Percentiles rank a stretch among this genome's conserved stretches.
These are phyloP conservation scores for Hydnum rufescens DNA, from an alignment of 768 basidiomycete genomes.

Conservation along the genomic window DNA sequence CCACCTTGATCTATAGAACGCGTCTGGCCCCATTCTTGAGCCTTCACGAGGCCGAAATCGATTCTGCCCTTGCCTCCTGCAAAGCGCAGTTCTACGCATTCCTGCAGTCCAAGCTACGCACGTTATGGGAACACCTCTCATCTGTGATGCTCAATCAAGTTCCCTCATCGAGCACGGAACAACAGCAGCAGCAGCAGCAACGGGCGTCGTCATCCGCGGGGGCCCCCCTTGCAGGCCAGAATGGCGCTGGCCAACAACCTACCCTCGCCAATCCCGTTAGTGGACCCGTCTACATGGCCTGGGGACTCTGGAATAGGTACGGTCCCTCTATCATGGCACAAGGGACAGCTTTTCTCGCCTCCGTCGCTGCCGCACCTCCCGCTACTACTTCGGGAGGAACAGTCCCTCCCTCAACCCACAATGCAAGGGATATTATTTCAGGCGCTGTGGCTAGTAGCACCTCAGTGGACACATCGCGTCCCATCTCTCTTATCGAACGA, in stretches of 20 bases:
- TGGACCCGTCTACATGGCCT: conserved; percentile 45
- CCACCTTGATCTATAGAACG: conserved; percentile 62
- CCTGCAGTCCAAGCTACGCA: conserved; percentile 40
- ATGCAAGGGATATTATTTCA: not conserved
- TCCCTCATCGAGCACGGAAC: not conserved
- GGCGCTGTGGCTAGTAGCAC: not conserved
- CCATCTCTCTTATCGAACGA: no score
- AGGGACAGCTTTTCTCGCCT: not conserved
- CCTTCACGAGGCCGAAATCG: conserved; percentile 68
- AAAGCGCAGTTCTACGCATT: conserved; percentile 39
- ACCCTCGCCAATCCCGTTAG: conserved; percentile 32
- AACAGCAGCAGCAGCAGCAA: not conserved
- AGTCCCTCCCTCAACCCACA: not conserved
- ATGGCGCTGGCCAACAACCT: conserved; percentile 25
- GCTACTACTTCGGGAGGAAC: not conserved
- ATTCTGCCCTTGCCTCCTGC: conserved; percentile 49
- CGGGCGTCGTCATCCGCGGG: not conserved
- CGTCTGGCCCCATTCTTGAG: conserved; percentile 72
- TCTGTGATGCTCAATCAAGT: conserved; percentile 16
- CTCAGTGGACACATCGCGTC: not conserved
- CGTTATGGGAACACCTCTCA: conserved; percentile 41
- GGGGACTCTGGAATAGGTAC: conserved; percentile 57
- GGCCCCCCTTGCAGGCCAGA: conserved; percentile 1
- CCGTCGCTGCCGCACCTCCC: not conserved
- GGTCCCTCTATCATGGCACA: conserved; percentile 47